These are phyloP conservation scores for Pachysandra terminalis DNA, from an alignment of 164 flowering plant species.

Conservation along the genomic window DNA sequence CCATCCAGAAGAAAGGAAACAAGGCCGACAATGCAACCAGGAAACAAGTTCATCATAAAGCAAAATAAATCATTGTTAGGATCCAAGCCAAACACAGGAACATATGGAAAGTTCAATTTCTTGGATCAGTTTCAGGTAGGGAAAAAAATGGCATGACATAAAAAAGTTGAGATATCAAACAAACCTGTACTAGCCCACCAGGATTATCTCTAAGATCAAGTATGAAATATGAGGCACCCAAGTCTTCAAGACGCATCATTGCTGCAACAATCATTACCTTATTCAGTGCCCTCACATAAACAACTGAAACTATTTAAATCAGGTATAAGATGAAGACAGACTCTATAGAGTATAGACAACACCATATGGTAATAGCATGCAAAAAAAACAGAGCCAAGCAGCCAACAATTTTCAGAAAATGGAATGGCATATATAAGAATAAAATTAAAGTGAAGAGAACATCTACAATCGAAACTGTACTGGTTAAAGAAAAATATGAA, in stretches of 20 bases:
- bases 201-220: slow-evolving; percentile 93
- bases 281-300: neutral
- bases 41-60: neutral
- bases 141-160: neutral
- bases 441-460: neutral
- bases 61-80: neutral
- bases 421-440: neutral
- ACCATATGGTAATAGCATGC: neutral
- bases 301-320: slow-evolving; percentile 2
- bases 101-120: neutral
- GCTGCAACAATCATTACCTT: slow-evolving; percentile 48
- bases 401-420: neutral
- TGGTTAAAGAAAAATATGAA: neutral
- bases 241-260: slow-evolving; percentile 78
- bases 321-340: neutral
- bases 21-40: neutral
- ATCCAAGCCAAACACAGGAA: neutral
- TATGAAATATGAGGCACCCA: slow-evolving; percentile 82
- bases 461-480: neutral
- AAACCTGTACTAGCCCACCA: slow-evolving; percentile 96
- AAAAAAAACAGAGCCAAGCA: neutral
- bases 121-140: neutral
- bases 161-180: neutral
- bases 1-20: too few species aligned
- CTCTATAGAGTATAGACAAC: neutral